A percentile compares a stretch with the other conserved stretches of the same genome.
Evolutionary conservation across 192 early-diverging fungal species (phyloP).

Genomic region (Dissophora ornata): DNA sequence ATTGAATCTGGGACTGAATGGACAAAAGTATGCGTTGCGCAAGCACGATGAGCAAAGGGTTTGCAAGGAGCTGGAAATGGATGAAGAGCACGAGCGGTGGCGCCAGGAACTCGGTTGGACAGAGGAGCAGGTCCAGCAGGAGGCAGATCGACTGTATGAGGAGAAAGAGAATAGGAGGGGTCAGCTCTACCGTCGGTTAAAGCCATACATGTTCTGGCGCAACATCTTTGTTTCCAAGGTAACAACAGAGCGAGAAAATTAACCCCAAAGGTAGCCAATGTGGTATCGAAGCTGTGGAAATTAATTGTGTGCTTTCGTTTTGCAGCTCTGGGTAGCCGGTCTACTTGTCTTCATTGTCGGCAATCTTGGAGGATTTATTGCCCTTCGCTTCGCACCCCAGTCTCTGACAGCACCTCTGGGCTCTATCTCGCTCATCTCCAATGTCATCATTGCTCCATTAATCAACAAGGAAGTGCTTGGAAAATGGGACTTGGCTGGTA

Average conservation of each 20-base stretch:
- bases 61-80: slow-evolving; percentile 40
- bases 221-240: slow-evolving; percentile 55
- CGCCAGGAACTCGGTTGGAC: slow-evolving; percentile 46
- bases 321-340: slow-evolving; percentile 71
- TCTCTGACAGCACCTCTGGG: slow-evolving; percentile 84
- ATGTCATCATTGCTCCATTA: slow-evolving; percentile 81
- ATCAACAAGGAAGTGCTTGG: slow-evolving; percentile 79
- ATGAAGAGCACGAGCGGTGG: slow-evolving; percentile 52
- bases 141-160: slow-evolving; percentile 31
- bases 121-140: slow-evolving; percentile 41
- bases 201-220: slow-evolving; percentile 56
- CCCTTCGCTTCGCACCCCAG: slow-evolving; percentile 84
- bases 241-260: no score
- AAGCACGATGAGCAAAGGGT: slow-evolving; percentile 68
- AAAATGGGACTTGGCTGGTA: slow-evolving; percentile 74
- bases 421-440: slow-evolving; percentile 81
- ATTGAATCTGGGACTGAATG: slow-evolving; percentile 81
- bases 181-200: slow-evolving; percentile 40
- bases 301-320: no score
- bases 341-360: slow-evolving; percentile 78
- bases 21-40: slow-evolving; percentile 82
- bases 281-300: no score
- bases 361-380: slow-evolving; percentile 78
- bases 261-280: no score
- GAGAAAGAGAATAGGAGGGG: slow-evolving; percentile 35